Percentiles rank a stretch among this genome's conserved stretches.
Evolutionary conservation across 306 rosid species (phyloP).

Genomic region (Benincasa hispida): DNA sequence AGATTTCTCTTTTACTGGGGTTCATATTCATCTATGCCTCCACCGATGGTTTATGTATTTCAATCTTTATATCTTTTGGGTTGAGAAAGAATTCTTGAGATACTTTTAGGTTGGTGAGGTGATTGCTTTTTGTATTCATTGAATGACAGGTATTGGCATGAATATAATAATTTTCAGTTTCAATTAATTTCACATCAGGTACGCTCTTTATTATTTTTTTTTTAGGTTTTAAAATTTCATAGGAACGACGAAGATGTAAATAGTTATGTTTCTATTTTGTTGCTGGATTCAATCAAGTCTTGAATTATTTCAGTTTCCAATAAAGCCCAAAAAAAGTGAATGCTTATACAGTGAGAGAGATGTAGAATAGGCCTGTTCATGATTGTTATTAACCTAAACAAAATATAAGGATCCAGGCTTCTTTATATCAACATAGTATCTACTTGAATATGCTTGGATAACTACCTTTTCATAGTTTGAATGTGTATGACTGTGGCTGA

Average conservation of each 20-base stretch:
- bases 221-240: not conserved
- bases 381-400: not conserved
- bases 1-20: not conserved
- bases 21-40: not conserved
- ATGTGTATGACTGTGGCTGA: not conserved
- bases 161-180: constrained; percentile 87
- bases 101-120: constrained; percentile 11
- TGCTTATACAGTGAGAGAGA: not conserved
- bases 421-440: not conserved
- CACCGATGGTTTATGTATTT: not conserved
- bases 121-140: constrained; percentile 13
- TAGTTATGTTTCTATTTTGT: not conserved
- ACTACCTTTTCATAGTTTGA: not conserved
- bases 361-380: not conserved
- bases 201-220: constrained; percentile 5
- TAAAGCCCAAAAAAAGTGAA: not conserved
- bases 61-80: not conserved
- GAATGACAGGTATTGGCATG: constrained; percentile 87
- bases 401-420: not conserved
- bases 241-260: not conserved
- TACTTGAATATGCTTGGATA: not conserved
- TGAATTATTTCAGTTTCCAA: not conserved
- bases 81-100: constrained; percentile 8
- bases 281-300: not conserved
- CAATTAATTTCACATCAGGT: constrained; percentile 93